phyloP scores from a whole-genome alignment of 75 land plant genomes.

The Pinus taeda region DNA sequence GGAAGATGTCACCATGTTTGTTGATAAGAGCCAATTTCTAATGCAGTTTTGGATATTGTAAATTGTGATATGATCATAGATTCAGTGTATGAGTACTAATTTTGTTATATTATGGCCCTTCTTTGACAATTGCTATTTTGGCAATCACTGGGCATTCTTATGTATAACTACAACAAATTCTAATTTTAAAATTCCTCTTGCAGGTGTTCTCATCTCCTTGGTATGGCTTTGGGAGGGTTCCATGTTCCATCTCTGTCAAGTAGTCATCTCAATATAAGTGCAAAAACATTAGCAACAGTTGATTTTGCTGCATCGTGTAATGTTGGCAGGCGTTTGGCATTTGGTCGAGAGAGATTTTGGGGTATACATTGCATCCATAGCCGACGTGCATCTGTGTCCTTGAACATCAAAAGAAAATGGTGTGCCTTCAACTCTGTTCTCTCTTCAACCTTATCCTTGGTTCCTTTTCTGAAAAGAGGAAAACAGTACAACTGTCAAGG shows the following conservation, averaged over 20 bases:
- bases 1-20: neutral
- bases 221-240: conserved; percentile 3
- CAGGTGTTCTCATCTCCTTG: conserved; percentile 7
- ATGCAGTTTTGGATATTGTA: neutral
- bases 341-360: conserved; percentile 1
- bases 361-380: neutral
- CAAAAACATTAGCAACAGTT: neutral
- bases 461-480: neutral
- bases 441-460: neutral
- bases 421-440: neutral
- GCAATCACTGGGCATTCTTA: neutral
- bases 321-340: neutral
- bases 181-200: neutral
- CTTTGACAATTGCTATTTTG: neutral
- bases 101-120: neutral
- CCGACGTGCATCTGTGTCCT: neutral
- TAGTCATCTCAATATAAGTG: neutral
- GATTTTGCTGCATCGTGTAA: conserved; percentile 4
- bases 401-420: conserved; percentile 6
- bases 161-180: neutral
- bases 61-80: neutral
- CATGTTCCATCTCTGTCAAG: neutral
- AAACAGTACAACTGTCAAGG: neutral
- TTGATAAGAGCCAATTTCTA: neutral
- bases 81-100: neutral